phyloP scores from a whole-genome alignment of 495 filamentous ascomycete genomes.

The Aspergillus coremiiformis region DNA sequence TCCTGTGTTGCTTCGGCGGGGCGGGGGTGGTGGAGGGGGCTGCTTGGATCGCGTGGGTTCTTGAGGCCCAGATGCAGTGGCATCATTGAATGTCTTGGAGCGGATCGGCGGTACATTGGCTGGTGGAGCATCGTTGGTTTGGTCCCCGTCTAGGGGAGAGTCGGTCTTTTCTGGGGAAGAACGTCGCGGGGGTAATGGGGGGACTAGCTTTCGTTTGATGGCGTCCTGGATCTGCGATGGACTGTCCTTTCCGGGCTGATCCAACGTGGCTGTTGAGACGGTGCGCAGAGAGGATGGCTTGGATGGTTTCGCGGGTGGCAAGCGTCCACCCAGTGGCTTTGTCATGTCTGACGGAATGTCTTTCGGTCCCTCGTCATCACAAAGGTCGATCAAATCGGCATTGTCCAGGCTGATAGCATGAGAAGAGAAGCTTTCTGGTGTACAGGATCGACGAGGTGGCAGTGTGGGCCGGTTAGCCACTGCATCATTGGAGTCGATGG shows the following conservation, averaged over 20 bases:
- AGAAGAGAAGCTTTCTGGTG: slow-evolving; percentile 10
- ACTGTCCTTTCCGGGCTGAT: slow-evolving; percentile 4
- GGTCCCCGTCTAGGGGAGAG: slow-evolving; percentile 14
- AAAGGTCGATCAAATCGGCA: slow-evolving; percentile 58
- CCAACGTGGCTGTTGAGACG: slow-evolving; percentile 17
- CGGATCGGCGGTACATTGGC: slow-evolving; percentile 1
- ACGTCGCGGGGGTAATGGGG: slow-evolving; percentile 39
- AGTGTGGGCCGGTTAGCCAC: slow-evolving; percentile 25
- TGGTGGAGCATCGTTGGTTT: neutral
- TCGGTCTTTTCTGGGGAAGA: slow-evolving; percentile 18
- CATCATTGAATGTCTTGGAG: neutral
- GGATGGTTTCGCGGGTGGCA: slow-evolving; percentile 53
- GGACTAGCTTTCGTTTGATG: slow-evolving; percentile 37
- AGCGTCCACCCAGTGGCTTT: slow-evolving; percentile 16
- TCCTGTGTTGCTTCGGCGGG: slow-evolving; percentile 29
- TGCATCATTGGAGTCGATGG: slow-evolving; percentile 23
- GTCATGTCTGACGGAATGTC: slow-evolving; percentile 7
- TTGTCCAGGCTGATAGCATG: slow-evolving; percentile 32
- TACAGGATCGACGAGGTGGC: slow-evolving; percentile 29
- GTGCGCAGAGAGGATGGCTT: slow-evolving; percentile 62
- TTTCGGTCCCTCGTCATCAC: slow-evolving; percentile 37
- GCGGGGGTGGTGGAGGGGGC: slow-evolving; percentile 29
- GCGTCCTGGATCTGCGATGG: slow-evolving; percentile 9
- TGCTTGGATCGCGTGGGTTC: slow-evolving; percentile 14
- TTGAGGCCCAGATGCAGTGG: neutral